These are phyloP conservation scores for Phaseolus lunatus DNA, from an alignment of 306 rosid species.

Conservation along the genomic window DNA sequence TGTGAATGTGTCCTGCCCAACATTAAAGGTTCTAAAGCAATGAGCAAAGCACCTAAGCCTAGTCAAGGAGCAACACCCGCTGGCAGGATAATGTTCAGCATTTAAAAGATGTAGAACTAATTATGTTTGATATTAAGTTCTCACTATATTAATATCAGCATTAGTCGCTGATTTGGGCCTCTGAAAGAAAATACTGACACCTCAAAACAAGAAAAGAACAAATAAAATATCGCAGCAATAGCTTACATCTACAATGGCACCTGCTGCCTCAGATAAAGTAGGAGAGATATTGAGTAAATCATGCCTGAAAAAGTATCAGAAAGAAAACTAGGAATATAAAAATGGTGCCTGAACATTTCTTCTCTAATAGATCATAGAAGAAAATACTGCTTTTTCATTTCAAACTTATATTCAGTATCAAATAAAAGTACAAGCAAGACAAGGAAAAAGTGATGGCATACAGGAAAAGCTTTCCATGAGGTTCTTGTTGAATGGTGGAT, in stretches of 20 bases:
- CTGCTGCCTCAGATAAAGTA: constrained; percentile 90
- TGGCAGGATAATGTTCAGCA: neutral
- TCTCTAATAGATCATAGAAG: constrained; percentile 9
- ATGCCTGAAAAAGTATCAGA: constrained; percentile 56
- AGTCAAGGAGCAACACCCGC: neutral
- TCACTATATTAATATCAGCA: constrained; percentile 23
- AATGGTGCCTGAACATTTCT: constrained; percentile 12
- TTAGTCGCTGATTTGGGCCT: neutral
- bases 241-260: constrained; percentile 93
- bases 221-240: neutral
- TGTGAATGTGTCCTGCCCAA: constrained; percentile 82
- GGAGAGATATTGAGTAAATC: constrained; percentile 94
- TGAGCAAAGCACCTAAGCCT: constrained; percentile 39
- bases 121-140: constrained; percentile 8
- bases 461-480: constrained; percentile 80
- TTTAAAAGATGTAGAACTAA: constrained; percentile 26
- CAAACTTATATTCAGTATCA: neutral
- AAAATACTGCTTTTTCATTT: constrained; percentile 13
- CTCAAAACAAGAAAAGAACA: neutral
- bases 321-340: constrained; percentile 14
- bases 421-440: constrained; percentile 18
- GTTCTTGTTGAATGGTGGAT: constrained; percentile 81
- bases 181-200: neutral
- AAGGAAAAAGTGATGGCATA: constrained; percentile 45
- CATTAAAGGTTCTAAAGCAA: constrained; percentile 34